Evolutionary conservation across 129 eudicot species (phyloP), one percentile per base, ranked within the genome.

Genomic region (Centrapalus pauciflorus): DNA sequence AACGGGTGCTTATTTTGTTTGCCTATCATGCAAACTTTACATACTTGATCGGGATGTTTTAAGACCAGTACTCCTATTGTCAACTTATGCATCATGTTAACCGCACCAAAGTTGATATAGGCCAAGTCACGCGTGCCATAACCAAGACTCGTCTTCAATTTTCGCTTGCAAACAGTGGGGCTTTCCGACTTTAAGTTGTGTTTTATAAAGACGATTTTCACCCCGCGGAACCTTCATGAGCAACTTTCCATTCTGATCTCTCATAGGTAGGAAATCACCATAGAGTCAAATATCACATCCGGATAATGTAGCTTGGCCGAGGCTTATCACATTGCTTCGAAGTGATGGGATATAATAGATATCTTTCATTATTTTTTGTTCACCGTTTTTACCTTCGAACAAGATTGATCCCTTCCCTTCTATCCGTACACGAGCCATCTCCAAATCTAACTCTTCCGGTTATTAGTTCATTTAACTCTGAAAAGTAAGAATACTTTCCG

Each of bases 251-350:
- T 54, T 54, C 60, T 8, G 34, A 54, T 54, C 33, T 54, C 12
- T 54, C 60, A 25, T 54, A 8, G 60, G 25, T 17, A 54, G 26
- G 60, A 23, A 54, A 54, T 54, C 34, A 54, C 60, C 60, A 54
- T 54, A 10, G 4, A 54, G 10, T 54, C 60, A 5, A 7, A 24
- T 54, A 13, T 46, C 52, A 46, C n/a, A n/a, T n/a, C n/a, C n/a
- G n/a, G n/a, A n/a, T n/a, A n/a, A n/a, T n/a, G n/a, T n/a, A n/a
- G n/a, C n/a, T n/a, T n/a, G n/a, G n/a, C n/a, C n/a, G n/a, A n/a
- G n/a, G n/a, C n/a, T n/a, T n/a, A n/a, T n/a, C n/a, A n/a, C n/a
- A n/a, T n/a, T n/a, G n/a, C n/a, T n/a, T n/a, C n/a, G n/a, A n/a
- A n/a, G n/a, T n/a, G n/a, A n/a, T n/a, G n/a, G n/a, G n/a, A n/a